phyloP scores from a whole-genome alignment of 2,329 filamentous ascomycete genomes.

The Verticillium nubilum region DNA sequence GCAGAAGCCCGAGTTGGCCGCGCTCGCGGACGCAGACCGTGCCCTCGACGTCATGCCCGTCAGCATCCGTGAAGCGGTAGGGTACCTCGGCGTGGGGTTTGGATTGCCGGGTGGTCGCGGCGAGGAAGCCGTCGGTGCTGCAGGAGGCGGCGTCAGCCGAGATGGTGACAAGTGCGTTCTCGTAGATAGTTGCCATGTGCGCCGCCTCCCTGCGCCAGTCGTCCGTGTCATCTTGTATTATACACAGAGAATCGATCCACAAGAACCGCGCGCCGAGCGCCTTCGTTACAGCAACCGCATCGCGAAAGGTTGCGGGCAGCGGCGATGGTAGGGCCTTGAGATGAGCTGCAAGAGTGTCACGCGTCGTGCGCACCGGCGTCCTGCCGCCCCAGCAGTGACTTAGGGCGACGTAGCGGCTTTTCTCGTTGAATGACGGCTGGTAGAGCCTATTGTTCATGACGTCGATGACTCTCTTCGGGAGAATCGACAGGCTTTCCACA shows the following conservation, averaged over 20 bases:
- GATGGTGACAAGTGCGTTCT: conserved; percentile 11
- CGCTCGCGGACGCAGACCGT: neutral
- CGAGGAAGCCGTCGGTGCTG: neutral
- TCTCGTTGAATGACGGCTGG: conserved; percentile 10
- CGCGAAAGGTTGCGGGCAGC: conserved; percentile 16
- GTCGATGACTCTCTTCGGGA: neutral
- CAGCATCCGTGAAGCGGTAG: neutral
- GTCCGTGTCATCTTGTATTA: conserved; percentile 17
- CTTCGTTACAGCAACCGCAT: conserved; percentile 19
- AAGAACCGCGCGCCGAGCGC: conserved; percentile 17
- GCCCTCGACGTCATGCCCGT: accelerated
- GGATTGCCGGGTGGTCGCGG: neutral
- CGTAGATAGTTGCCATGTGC: conserved; percentile 11
- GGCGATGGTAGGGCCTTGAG: neutral
- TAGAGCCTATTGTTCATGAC: conserved; percentile 4
- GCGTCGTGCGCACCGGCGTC: conserved; percentile 2
- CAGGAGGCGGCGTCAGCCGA: neutral
- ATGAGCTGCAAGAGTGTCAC: neutral
- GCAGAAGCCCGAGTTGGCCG: neutral
- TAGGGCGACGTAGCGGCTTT: conserved; percentile 13
- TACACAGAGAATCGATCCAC: conserved; percentile 27
- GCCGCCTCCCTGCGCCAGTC: conserved; percentile 13
- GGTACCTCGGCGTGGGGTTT: neutral
- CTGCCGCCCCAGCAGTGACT: conserved; percentile 10
- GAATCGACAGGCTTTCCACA: neutral